A percentile compares a stretch with the other conserved stretches of the same genome.
phyloP scores from a whole-genome alignment of 441 rosid species.

The Euphorbia neoarborescens region DNA sequence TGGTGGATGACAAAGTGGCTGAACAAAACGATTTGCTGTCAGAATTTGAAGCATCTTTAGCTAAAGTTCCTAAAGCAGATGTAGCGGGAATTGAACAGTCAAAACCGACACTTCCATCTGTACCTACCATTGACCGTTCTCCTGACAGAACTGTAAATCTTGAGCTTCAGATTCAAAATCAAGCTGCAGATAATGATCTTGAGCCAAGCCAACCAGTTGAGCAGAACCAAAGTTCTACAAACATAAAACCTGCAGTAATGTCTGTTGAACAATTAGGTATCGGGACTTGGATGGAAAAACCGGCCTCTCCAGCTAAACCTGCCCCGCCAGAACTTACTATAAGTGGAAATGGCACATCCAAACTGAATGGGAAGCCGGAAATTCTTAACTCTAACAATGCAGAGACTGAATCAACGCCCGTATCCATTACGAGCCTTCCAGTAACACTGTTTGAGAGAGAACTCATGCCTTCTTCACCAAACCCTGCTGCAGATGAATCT shows the following conservation, averaged over 20 bases:
- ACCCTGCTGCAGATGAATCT: slow-evolving; percentile 23
- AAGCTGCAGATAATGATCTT: slow-evolving; percentile 24
- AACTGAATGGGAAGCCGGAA: slow-evolving; percentile 15
- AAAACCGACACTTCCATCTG: slow-evolving; percentile 18
- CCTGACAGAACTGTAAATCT: slow-evolving; percentile 24
- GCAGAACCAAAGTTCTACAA: slow-evolving; percentile 19
- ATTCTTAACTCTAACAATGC: slow-evolving; percentile 9
- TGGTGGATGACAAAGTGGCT: slow-evolving; percentile 21
- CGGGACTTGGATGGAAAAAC: slow-evolving; percentile 23
- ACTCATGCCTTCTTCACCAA: slow-evolving; percentile 20
- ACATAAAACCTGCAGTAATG: slow-evolving; percentile 21
- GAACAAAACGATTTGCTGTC: slow-evolving; percentile 20
- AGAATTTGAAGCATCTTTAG: slow-evolving; percentile 20
- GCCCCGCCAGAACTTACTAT: slow-evolving; percentile 26
- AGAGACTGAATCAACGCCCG: slow-evolving; percentile 19
- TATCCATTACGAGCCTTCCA: slow-evolving; percentile 25
- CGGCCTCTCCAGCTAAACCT: slow-evolving; percentile 23
- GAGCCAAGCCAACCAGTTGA: slow-evolving; percentile 21
- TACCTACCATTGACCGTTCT: slow-evolving; percentile 26
- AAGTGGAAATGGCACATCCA: slow-evolving; percentile 19
- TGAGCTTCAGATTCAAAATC: slow-evolving; percentile 27
- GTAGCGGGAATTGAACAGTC: slow-evolving; percentile 24
- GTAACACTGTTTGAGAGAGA: slow-evolving; percentile 24
- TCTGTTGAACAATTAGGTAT: slow-evolving; percentile 26
- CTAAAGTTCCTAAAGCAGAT: slow-evolving; percentile 20